phyloP scores from a whole-genome alignment of 2,329 filamentous ascomycete species.

The Falciphora oryzae region DNA sequence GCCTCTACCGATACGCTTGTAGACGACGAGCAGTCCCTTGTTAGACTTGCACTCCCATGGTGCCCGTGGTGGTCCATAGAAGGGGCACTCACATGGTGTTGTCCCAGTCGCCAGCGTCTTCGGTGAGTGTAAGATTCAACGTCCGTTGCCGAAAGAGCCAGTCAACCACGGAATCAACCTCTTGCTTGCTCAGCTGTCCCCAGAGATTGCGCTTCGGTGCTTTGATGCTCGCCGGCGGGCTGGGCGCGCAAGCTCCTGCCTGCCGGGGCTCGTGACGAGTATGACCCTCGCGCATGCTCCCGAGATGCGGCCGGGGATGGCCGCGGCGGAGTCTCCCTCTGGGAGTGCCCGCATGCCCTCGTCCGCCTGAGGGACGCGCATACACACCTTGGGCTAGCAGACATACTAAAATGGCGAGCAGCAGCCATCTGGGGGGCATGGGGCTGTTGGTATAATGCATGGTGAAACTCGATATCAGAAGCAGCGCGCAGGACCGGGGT shows the following conservation, averaged over 20 bases:
- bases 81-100: slow-evolving; percentile 25
- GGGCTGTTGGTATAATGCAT: background rate
- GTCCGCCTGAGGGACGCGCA: no score
- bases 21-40: no score
- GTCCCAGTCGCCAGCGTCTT: slow-evolving; percentile 30
- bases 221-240: slow-evolving; percentile 17
- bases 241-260: background rate
- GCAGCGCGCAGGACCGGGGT: no score
- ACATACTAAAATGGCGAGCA: background rate
- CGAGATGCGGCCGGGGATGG: background rate
- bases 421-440: background rate
- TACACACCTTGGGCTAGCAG: background rate
- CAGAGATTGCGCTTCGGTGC: slow-evolving; percentile 38
- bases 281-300: background rate
- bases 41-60: no score
- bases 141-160: slow-evolving; percentile 34
- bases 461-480: background rate
- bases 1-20: slow-evolving; percentile 27
- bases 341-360: no score
- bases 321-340: background rate
- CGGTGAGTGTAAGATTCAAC: slow-evolving; percentile 31
- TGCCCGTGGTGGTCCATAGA: no score
- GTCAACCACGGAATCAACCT: slow-evolving; percentile 30
- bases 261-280: background rate
- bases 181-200: slow-evolving; percentile 29